These are phyloP conservation scores for Tagetes patula DNA, from an alignment of 129 eudicot species.

Conservation along the genomic window DNA sequence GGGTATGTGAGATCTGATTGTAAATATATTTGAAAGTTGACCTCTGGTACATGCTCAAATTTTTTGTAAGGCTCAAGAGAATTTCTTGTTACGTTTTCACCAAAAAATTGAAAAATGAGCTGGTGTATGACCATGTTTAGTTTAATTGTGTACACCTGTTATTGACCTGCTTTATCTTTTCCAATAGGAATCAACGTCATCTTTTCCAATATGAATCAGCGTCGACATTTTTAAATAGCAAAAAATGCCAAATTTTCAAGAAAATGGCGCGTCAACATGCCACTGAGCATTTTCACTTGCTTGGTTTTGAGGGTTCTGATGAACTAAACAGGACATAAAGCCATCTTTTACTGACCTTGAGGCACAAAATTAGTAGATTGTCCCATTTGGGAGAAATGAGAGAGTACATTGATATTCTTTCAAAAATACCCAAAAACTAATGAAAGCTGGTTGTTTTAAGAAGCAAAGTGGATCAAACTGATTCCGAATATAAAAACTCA, in stretches of 20 bases:
- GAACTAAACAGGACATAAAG: neutral
- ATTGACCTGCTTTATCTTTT: neutral
- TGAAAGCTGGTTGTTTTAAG: neutral
- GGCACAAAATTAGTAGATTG: neutral
- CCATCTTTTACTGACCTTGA: neutral
- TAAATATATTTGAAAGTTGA: conserved; percentile 1
- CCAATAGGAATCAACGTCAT: neutral
- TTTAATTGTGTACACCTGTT: conserved; percentile 1
- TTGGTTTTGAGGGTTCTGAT: neutral
- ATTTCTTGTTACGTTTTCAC: neutral
- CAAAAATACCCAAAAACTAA: neutral
- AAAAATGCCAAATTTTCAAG: neutral
- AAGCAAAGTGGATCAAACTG: neutral
- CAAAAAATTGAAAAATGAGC: neutral
- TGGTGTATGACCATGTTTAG: neutral
- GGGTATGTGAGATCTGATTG: neutral
- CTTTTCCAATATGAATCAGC: neutral
- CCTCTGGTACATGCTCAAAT: neutral
- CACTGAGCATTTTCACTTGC: conserved; percentile 1
- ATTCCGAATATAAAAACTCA: neutral
- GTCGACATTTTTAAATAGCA: neutral
- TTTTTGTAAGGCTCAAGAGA: neutral
- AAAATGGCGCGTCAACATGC: neutral
- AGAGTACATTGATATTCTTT: neutral
- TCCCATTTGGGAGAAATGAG: neutral